Conservation (phyloP, 83 land plant genomes). For the Thuja plicata region DNA sequence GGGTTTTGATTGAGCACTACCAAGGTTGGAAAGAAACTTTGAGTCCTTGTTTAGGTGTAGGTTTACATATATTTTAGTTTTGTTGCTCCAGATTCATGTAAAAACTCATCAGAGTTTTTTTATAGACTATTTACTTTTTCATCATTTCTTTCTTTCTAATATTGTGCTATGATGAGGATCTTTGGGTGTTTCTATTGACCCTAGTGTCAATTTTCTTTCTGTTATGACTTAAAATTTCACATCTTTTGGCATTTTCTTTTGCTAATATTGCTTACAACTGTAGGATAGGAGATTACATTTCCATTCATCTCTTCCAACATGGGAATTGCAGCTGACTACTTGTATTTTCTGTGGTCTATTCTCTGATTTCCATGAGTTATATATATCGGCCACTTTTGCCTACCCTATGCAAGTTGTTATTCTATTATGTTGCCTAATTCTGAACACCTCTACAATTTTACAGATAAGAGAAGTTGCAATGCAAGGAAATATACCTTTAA, state of each 20-base stretch:
- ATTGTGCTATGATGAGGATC: neutral
- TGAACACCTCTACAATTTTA: neutral
- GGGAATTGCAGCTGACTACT: neutral
- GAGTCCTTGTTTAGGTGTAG: neutral
- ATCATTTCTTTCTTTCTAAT: neutral
- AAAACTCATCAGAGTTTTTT: neutral
- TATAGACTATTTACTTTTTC: neutral
- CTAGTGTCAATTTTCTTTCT: neutral
- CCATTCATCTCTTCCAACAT: neutral
- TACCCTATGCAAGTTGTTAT: neutral
- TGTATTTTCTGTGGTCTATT: neutral
- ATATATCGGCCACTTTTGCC: neutral
- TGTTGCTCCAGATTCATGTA: neutral
- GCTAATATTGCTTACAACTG: too few species aligned
- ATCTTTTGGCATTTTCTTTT: neutral
- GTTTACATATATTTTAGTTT: neutral
- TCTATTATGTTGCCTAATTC: neutral
- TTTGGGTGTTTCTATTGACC: neutral
- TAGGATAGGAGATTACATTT: neutral
- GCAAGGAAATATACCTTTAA: slow-evolving; percentile 21
- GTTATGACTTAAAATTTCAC: neutral
- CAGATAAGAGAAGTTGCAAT: slow-evolving; percentile 27
- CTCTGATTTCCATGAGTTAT: neutral
- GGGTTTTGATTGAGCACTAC: neutral
- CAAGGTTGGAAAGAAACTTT: slow-evolving; percentile 5